Evolutionary conservation across 2,329 filamentous ascomycete genomes (phyloP).

Genomic region (Aspergillus amoenus): DNA sequence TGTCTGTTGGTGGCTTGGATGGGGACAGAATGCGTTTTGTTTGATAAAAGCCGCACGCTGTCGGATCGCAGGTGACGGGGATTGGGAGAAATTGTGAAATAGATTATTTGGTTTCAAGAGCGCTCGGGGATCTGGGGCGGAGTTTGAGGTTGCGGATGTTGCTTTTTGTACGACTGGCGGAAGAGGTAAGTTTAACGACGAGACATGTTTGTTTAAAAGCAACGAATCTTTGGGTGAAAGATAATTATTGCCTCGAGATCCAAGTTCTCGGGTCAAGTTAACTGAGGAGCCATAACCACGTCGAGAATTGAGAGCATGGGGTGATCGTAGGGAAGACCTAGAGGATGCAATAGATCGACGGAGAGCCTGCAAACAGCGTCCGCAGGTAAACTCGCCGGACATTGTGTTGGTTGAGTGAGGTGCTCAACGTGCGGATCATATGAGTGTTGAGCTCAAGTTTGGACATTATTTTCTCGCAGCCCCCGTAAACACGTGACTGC

Average conservation of each 20-base stretch:
- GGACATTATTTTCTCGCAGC: neutral
- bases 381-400: constrained; percentile 42
- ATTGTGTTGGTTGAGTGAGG: constrained; percentile 27
- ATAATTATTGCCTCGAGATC: constrained; percentile 26
- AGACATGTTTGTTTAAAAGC: constrained; percentile 19
- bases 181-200: constrained; percentile 11
- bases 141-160: constrained; percentile 23
- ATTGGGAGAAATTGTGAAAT: constrained; percentile 88
- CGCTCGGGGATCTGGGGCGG: constrained; percentile 29
- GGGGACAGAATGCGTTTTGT: constrained; percentile 90
- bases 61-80: constrained; percentile 84
- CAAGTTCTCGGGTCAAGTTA: constrained; percentile 28
- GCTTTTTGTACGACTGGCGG: constrained; percentile 27
- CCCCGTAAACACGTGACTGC: neutral
- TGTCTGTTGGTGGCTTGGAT: constrained; percentile 79
- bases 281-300: constrained; percentile 25
- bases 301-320: constrained; percentile 25
- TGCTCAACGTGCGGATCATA: constrained; percentile 9
- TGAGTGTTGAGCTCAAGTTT: neutral
- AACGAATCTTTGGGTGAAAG: constrained; percentile 18
- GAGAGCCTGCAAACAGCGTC: constrained; percentile 39
- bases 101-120: constrained; percentile 73
- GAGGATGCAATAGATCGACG: constrained; percentile 28
- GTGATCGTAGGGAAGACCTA: constrained; percentile 22
- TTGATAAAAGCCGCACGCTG: constrained; percentile 86